Evolutionary conservation across 1,284 basidiomycete genomes (phyloP).

Genomic region (Ustilago hordei): DNA sequence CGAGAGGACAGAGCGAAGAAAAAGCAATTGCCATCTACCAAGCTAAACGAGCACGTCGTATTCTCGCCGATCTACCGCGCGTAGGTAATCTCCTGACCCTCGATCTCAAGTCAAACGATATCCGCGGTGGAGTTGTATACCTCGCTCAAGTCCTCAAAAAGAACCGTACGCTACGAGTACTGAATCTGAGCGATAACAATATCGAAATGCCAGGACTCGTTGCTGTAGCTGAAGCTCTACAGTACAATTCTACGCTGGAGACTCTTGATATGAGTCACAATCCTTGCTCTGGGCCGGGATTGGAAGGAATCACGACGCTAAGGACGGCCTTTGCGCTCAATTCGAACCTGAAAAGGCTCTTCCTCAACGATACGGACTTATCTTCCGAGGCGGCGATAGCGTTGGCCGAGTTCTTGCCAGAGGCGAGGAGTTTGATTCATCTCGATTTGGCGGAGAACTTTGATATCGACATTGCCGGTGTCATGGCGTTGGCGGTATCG

Average conservation of each 20-base stretch:
- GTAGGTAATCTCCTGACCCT: constrained; percentile 87
- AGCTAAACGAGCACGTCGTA: constrained; percentile 54
- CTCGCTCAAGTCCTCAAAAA: constrained; percentile 94
- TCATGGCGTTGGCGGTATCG: constrained; percentile 89
- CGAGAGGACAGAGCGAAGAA: constrained; percentile 42
- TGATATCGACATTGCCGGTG: constrained; percentile 84
- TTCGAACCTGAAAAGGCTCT: constrained; percentile 88
- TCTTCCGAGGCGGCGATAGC: constrained; percentile 89
- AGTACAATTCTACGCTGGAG: constrained; percentile 93
- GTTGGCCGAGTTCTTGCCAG: constrained; percentile 93
- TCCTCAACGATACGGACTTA: constrained; percentile 85
- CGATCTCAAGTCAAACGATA: constrained; percentile 91
- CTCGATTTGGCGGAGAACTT: constrained; percentile 73
- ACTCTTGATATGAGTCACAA: constrained; percentile 93
- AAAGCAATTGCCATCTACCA: constrained; percentile 53
- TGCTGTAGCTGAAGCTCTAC: constrained; percentile 87
- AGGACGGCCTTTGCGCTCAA: constrained; percentile 92
- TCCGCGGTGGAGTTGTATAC: constrained; percentile 83
- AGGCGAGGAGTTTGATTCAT: constrained; percentile 86
- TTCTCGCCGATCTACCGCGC: constrained; percentile 78
- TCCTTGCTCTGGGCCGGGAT: constrained; percentile 86
- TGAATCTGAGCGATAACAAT: constrained; percentile 93
- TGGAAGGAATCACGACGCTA: constrained; percentile 77
- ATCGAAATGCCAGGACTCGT: constrained; percentile 85
- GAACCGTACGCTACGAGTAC: constrained; percentile 91